A percentile compares a stretch with the other conserved stretches of the same genome.
Evolutionary conservation across 1,284 basidiomycete genomes (phyloP).

Genomic region (Thecaphora thlaspeos): DNA sequence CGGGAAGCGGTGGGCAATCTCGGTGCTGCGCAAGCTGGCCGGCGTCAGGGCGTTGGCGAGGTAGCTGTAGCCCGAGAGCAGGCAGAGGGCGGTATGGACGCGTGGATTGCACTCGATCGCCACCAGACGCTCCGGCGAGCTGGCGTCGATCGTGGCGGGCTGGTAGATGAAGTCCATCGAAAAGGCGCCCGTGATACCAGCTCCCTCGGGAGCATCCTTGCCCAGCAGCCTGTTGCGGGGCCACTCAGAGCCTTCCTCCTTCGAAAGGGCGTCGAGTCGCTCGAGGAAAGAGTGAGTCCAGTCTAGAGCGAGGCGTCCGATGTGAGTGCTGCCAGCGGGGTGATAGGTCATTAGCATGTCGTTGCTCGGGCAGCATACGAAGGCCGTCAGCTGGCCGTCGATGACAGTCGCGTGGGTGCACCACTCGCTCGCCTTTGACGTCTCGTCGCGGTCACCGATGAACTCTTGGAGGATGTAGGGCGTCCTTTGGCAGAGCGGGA

Average conservation of each 20-base stretch:
- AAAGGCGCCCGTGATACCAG: conserved; percentile 59
- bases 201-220: conserved; percentile 8
- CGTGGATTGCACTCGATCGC: conserved; percentile 61
- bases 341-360: conserved; percentile 62
- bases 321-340: conserved; percentile 48
- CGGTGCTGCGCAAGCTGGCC: conserved; percentile 1
- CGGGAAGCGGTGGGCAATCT: conserved; percentile 8
- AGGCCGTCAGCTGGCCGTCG: conserved; percentile 59
- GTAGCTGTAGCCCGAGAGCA: conserved; percentile 47
- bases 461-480: conserved; percentile 56
- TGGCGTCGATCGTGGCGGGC: conserved; percentile 33
- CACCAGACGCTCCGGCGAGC: conserved; percentile 54
- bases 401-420: conserved; percentile 61
- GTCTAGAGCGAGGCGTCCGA: conserved; percentile 55
- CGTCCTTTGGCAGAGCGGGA: conserved; percentile 34
- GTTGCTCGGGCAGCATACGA: conserved; percentile 60
- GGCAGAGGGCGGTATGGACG: conserved; percentile 60
- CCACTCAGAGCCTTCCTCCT: conserved; percentile 7
- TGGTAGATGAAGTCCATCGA: conserved; percentile 61
- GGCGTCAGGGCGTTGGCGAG: conserved; percentile 26
- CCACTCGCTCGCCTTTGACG: conserved; percentile 52
- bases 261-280: conserved; percentile 30
- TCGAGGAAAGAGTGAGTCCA: conserved; percentile 59
- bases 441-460: conserved; percentile 38
- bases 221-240: conserved; percentile 19